Evolutionary conservation across 768 basidiomycete species (phyloP).

Genomic region (Phaffia tasmanica): DNA sequence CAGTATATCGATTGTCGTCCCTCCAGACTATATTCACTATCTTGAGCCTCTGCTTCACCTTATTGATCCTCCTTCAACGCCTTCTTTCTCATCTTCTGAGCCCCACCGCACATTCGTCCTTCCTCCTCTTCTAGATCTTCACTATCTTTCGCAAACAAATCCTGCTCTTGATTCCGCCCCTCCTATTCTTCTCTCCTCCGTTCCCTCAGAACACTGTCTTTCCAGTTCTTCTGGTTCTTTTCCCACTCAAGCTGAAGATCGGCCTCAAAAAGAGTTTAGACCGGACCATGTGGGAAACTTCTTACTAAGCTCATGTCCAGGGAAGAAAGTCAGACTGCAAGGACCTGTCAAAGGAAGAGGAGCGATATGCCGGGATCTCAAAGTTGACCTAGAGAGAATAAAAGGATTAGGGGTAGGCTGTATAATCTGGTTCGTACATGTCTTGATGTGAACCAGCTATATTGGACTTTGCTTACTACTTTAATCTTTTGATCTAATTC

Average conservation of each 20-base stretch:
- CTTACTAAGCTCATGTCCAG: conserved; percentile 79
- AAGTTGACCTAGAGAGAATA: conserved; percentile 65
- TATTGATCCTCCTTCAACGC: conserved; percentile 7
- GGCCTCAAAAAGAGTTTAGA: neutral
- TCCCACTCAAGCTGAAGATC: neutral
- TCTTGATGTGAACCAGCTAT: no score
- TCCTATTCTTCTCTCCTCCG: neutral
- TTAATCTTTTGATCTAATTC: conserved; percentile 15
- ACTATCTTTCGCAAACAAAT: conserved; percentile 31
- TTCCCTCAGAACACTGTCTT: neutral
- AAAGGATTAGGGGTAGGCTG: conserved; percentile 59
- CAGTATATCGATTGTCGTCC: conserved; percentile 57
- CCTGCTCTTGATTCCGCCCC: conserved; percentile 21
- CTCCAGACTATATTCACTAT: conserved; percentile 48
- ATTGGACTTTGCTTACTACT: neutral
- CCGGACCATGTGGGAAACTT: conserved; percentile 62
- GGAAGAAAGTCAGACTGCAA: conserved; percentile 63
- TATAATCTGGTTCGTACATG: conserved; percentile 60
- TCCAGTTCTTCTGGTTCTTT: neutral
- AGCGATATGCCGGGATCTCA: conserved; percentile 70
- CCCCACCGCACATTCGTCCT: neutral
- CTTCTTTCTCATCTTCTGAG: neutral
- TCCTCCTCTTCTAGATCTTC: conserved; percentile 27
- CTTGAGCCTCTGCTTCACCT: conserved; percentile 33
- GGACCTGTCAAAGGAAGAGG: conserved; percentile 68